These are phyloP conservation scores for Colletotrichum agaves DNA, from an alignment of 2,329 filamentous ascomycete genomes.

Conservation along the genomic window DNA sequence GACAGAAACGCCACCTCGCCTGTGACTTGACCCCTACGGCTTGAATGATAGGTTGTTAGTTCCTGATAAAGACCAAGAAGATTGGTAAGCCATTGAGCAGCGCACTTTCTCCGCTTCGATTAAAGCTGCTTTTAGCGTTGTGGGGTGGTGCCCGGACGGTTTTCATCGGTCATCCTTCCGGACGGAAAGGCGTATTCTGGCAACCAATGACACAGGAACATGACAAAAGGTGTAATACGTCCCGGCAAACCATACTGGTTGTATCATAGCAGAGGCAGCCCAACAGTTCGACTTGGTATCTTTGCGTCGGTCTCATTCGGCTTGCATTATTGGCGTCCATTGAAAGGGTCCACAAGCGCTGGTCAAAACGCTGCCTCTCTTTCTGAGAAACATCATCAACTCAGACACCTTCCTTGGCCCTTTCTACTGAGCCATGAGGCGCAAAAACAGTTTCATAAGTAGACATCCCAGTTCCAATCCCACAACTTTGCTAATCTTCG, in stretches of 20 bases:
- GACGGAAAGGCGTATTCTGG: not conserved
- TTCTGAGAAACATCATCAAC: not conserved
- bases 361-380: not conserved
- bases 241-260: not conserved
- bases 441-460: not conserved
- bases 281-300: not conserved
- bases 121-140: not conserved
- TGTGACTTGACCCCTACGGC: not conserved
- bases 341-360: not conserved
- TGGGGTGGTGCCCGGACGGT: not conserved
- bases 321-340: not conserved
- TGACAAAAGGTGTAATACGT: not conserved
- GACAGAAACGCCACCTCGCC: not conserved
- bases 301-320: not conserved
- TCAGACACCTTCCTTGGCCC: not conserved
- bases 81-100: not conserved
- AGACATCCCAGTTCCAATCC: not conserved
- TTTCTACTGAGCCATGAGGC: not conserved
- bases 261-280: not conserved
- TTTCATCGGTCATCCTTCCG: not conserved
- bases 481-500: not conserved
- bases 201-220: not conserved
- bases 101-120: not conserved
- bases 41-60: not conserved
- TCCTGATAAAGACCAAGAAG: not conserved